Evolutionary conservation across 129 eudicot genomes (phyloP).

Genomic region (Chrysanthemum seticuspe): DNA sequence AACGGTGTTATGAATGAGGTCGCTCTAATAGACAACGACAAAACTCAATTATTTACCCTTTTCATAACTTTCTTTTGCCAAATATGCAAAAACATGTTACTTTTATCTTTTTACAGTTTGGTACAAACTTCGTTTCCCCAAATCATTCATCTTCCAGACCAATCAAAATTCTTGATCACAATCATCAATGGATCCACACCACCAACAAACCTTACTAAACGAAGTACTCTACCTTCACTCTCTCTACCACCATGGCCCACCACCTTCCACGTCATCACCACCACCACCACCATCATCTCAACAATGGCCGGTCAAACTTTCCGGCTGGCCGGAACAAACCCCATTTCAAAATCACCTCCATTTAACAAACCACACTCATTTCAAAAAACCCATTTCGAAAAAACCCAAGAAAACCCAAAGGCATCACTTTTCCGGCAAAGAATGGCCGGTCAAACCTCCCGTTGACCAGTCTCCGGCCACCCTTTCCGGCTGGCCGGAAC

Average conservation of each 20-base stretch:
- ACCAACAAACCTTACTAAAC: slow-evolving; percentile 49
- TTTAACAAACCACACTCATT: slow-evolving; percentile 39
- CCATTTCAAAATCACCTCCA: slow-evolving; percentile 36
- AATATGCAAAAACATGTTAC: too few species aligned
- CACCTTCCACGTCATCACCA: too few species aligned
- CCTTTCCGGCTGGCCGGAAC: slow-evolving; percentile 49
- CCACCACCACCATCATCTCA: too few species aligned
- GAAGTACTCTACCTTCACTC: slow-evolving; percentile 83
- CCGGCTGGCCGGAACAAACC: not conserved
- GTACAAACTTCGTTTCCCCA: not conserved
- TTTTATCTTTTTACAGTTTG: not conserved
- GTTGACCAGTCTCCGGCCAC: slow-evolving; percentile 31
- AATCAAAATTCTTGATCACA: slow-evolving; percentile 21
- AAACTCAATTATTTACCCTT: too few species aligned
- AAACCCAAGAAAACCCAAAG: slow-evolving; percentile 16
- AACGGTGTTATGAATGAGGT: too few species aligned
- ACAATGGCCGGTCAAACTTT: too few species aligned
- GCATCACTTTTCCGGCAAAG: slow-evolving; percentile 38
- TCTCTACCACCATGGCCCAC: slow-evolving; percentile 61
- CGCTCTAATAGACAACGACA: too few species aligned
- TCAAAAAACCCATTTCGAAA: slow-evolving; percentile 44
- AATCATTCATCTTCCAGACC: not conserved
- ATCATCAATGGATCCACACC: slow-evolving; percentile 45
- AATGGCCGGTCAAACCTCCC: slow-evolving; percentile 59
- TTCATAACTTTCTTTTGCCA: too few species aligned